Percentiles rank a stretch among this genome's conserved stretches.
Conservation (phyloP, 371 early-diverging fungal genomes). For the Mucor circinelloides region DNA sequence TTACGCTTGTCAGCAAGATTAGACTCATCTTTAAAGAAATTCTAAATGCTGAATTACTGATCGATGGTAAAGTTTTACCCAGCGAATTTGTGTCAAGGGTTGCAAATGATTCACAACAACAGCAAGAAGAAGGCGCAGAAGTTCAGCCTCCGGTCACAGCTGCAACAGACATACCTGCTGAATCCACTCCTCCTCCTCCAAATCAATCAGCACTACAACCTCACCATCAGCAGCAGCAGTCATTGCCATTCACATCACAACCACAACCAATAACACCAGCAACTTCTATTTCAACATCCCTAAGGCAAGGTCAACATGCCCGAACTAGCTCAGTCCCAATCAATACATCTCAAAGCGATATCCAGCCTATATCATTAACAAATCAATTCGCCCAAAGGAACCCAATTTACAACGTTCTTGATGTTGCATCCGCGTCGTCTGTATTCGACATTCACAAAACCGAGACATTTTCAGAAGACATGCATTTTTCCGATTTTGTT, state of each 20-base stretch:
- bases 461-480: conserved; percentile 8
- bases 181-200: background rate
- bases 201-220: background rate
- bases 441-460: conserved; percentile 12
- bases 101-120: background rate
- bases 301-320: background rate
- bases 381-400: background rate
- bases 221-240: background rate
- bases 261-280: background rate
- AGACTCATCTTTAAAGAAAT: conserved; percentile 16
- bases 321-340: background rate
- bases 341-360: background rate
- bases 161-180: too few relatives aligned
- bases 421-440: conserved; percentile 12
- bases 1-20: conserved; percentile 30
- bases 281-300: background rate
- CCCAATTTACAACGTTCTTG: background rate
- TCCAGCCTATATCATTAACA: background rate
- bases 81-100: background rate
- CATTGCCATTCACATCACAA: background rate
- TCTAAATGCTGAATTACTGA: background rate
- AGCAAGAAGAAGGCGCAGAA: background rate
- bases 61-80: conserved; percentile 2
- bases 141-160: background rate
- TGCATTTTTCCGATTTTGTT: conserved; percentile 23